phyloP scores from a whole-genome alignment of 495 filamentous ascomycete species.

The Penicillium angulare region DNA sequence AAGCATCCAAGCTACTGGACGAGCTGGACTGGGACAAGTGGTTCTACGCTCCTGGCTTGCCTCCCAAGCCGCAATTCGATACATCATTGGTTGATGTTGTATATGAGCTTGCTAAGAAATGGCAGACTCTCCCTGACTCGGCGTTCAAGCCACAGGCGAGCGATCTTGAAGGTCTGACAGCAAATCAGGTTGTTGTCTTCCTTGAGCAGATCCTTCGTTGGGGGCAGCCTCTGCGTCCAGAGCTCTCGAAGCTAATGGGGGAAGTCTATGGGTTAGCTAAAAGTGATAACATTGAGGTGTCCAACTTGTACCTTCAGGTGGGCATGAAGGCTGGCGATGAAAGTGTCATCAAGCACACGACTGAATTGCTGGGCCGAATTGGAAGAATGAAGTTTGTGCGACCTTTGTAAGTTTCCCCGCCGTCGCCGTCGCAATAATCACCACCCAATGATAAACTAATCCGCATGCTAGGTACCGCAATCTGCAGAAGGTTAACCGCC shows the following conservation, averaged over 20 bases:
- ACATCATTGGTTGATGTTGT: constrained; percentile 84
- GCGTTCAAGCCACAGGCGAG: constrained; percentile 63
- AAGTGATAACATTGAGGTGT: constrained; percentile 81
- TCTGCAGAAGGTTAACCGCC: constrained; percentile 68
- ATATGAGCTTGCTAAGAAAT: constrained; percentile 76
- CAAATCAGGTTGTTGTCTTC: constrained; percentile 89
- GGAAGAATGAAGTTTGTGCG: constrained; percentile 97
- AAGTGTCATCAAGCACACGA: constrained; percentile 63
- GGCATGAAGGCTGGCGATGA: constrained; percentile 71
- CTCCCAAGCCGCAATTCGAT: constrained; percentile 87
- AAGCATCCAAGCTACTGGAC: constrained; percentile 63
- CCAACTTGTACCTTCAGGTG: constrained; percentile 71
- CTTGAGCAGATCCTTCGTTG: constrained; percentile 72
- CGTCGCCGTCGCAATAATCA: no score
- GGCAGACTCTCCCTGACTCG: constrained; percentile 52
- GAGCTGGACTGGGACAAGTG: constrained; percentile 83
- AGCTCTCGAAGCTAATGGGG: constrained; percentile 66
- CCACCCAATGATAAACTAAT: constrained; percentile 13
- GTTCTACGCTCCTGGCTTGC: constrained; percentile 82
- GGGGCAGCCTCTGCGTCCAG: constrained; percentile 55
- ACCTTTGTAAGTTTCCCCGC: constrained; percentile 56
- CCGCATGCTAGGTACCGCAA: constrained; percentile 52
- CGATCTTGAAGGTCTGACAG: constrained; percentile 71
- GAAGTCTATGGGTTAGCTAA: constrained; percentile 64
- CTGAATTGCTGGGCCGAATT: constrained; percentile 72